These are phyloP conservation scores for Linnemannia hyalina DNA, from an alignment of 192 early-diverging fungal species.

Conservation along the genomic window DNA sequence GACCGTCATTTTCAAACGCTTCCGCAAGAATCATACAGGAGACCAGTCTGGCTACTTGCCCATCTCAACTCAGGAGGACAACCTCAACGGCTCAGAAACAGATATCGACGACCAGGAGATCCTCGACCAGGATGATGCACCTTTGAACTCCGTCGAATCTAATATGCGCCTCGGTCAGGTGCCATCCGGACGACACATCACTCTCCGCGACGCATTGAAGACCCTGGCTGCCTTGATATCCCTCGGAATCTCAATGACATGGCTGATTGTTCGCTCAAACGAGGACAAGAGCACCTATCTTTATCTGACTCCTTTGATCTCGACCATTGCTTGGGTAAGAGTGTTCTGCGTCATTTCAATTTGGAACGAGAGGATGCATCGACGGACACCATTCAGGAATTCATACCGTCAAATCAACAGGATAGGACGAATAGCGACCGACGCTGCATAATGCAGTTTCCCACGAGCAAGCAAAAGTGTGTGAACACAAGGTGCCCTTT, in stretches of 20 bases:
- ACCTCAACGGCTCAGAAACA: slow-evolving; percentile 19
- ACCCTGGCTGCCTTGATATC: slow-evolving; percentile 26
- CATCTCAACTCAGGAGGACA: slow-evolving; percentile 36
- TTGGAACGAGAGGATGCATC: not conserved
- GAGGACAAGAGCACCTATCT: slow-evolving; percentile 43
- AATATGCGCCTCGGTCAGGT: slow-evolving; percentile 41
- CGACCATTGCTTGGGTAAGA: slow-evolving; percentile 45
- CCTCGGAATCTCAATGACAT: slow-evolving; percentile 28
- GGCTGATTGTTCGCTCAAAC: slow-evolving; percentile 27
- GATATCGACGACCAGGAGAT: slow-evolving; percentile 42
- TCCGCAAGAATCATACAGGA: slow-evolving; percentile 36
- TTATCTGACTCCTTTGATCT: slow-evolving; percentile 37
- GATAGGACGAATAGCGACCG: not conserved
- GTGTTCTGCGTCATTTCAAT: not conserved
- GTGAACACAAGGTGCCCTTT: not conserved
- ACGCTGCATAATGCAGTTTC: not conserved
- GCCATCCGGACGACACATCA: slow-evolving; percentile 40
- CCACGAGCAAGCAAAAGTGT: not conserved
- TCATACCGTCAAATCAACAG: not conserved
- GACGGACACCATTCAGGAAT: not conserved
- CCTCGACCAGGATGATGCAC: slow-evolving; percentile 5
- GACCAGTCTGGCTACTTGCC: slow-evolving; percentile 43
- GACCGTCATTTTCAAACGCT: slow-evolving; percentile 31
- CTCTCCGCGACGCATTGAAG: slow-evolving; percentile 44
- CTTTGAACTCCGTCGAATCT: slow-evolving; percentile 10